Evolutionary conservation across 805 yeast species (phyloP).

Genomic region (Groenewaldozyma tartarivorans): DNA sequence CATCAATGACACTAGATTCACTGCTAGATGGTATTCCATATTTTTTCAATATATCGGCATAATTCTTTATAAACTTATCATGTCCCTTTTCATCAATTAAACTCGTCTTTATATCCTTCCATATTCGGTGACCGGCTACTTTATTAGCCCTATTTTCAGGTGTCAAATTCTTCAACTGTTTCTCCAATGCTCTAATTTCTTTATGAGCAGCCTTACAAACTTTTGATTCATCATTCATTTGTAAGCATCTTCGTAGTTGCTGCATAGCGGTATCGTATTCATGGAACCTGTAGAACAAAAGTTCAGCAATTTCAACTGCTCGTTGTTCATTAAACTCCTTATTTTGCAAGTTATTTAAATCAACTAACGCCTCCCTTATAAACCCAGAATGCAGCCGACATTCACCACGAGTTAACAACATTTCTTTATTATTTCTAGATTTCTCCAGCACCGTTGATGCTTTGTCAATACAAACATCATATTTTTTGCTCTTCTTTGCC

Average conservation of each 20-base stretch:
- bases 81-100: slow-evolving; percentile 8
- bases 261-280: slow-evolving; percentile 44
- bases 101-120: slow-evolving; percentile 10
- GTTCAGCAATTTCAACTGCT: slow-evolving; percentile 22
- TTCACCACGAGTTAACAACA: slow-evolving; percentile 24
- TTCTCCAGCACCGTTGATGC: slow-evolving; percentile 21
- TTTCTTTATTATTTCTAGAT: slow-evolving; percentile 20
- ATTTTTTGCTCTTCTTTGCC: slow-evolving; percentile 10
- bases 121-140: slow-evolving; percentile 19
- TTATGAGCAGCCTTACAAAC: slow-evolving; percentile 40
- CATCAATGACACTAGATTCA: slow-evolving; percentile 16
- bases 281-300: slow-evolving; percentile 42
- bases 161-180: slow-evolving; percentile 16
- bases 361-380: slow-evolving; percentile 27
- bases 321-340: slow-evolving; percentile 19
- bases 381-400: slow-evolving; percentile 25
- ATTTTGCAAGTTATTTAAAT: slow-evolving; percentile 23
- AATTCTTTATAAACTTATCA: slow-evolving; percentile 12
- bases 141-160: slow-evolving; percentile 12
- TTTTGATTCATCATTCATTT: slow-evolving; percentile 63
- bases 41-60: slow-evolving; percentile 1
- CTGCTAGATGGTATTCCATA: not conserved
- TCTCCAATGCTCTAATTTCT: slow-evolving; percentile 20
- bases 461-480: slow-evolving; percentile 18
- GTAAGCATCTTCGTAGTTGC: slow-evolving; percentile 57